Conservation (phyloP, 352 stramenopile species). For the Pythium aphanidermatum region DNA sequence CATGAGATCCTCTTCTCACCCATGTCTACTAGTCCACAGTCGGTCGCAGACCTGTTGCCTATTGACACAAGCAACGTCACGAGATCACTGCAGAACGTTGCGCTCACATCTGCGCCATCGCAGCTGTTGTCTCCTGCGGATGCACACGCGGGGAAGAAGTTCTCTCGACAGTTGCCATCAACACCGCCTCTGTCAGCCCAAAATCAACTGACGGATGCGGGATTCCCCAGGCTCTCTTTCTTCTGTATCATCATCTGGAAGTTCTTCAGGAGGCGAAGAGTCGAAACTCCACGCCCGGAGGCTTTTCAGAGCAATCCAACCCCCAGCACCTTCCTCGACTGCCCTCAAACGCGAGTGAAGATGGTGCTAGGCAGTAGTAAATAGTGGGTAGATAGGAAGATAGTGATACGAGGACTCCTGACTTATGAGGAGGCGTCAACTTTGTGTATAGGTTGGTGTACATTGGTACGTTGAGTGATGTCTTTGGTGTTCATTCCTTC, state of each 20-base stretch:
- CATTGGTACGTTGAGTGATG: too few relatives aligned
- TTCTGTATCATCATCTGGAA: not conserved
- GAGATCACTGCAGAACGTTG: conserved; percentile 12
- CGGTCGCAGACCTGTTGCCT: conserved; percentile 35
- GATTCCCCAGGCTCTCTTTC: not conserved
- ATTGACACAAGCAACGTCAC: conserved; percentile 9
- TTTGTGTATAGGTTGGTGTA: too few relatives aligned
- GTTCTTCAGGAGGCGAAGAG: not conserved
- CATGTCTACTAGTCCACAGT: conserved; percentile 64
- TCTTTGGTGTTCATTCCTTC: too few relatives aligned
- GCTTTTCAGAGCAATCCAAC: too few relatives aligned
- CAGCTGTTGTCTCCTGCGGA: not conserved
- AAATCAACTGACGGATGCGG: not conserved
- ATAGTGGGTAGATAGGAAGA: too few relatives aligned
- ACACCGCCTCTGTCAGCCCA: not conserved
- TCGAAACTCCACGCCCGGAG: conserved; percentile 11
- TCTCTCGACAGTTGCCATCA: not conserved
- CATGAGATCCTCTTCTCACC: conserved; percentile 56
- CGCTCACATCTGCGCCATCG: conserved; percentile 2
- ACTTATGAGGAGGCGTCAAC: too few relatives aligned
- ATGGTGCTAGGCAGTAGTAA: too few relatives aligned
- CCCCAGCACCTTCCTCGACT: conserved; percentile 13
- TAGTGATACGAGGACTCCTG: too few relatives aligned
- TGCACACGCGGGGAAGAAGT: too few relatives aligned
- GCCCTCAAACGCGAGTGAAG: too few relatives aligned